Percentiles rank a stretch among this genome's conserved stretches.
Conservation (phyloP, 2,329 filamentous ascomycete genomes). For the Colletotrichum cereale region DNA sequence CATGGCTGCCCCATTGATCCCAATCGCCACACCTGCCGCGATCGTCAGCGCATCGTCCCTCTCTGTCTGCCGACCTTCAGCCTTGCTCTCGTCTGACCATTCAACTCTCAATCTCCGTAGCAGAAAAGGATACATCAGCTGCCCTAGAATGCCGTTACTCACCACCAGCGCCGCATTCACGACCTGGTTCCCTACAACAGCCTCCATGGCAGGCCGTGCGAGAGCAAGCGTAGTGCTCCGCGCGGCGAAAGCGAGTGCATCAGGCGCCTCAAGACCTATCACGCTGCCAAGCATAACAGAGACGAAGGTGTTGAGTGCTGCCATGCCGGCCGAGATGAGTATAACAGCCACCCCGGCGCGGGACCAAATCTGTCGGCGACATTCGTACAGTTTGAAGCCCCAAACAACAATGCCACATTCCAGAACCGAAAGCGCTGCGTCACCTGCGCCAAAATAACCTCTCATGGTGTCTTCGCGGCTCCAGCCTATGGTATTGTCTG, state of each 20-base stretch:
- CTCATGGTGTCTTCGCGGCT: slow-evolving; percentile 37
- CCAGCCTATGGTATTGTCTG: slow-evolving; percentile 35
- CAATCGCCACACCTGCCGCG: slow-evolving; percentile 65
- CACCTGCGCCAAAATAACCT: slow-evolving; percentile 59
- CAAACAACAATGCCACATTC: slow-evolving; percentile 65
- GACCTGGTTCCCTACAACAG: slow-evolving; percentile 59
- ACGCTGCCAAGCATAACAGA: slow-evolving; percentile 54
- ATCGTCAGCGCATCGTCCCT: slow-evolving; percentile 54
- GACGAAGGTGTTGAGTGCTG: slow-evolving; percentile 57
- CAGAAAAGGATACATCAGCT: slow-evolving; percentile 54
- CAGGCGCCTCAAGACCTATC: slow-evolving; percentile 51
- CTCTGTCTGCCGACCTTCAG: neutral
- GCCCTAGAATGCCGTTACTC: slow-evolving; percentile 62
- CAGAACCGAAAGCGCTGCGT: slow-evolving; percentile 61
- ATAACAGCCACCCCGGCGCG: slow-evolving; percentile 55
- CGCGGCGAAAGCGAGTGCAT: slow-evolving; percentile 61
- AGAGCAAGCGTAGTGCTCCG: slow-evolving; percentile 64
- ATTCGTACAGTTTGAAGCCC: slow-evolving; percentile 67
- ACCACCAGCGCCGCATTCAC: slow-evolving; percentile 65
- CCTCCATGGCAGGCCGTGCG: slow-evolving; percentile 59
- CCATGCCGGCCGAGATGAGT: slow-evolving; percentile 52
- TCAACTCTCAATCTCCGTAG: slow-evolving; percentile 45
- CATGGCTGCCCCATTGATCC: slow-evolving; percentile 72
- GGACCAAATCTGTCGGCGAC: slow-evolving; percentile 60
- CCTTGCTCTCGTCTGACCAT: neutral